Percentiles rank a stretch among this genome's conserved stretches.
These are phyloP conservation scores for Blastocystis sp. DNA, from an alignment of 352 stramenopile genomes.

Conservation along the genomic window DNA sequence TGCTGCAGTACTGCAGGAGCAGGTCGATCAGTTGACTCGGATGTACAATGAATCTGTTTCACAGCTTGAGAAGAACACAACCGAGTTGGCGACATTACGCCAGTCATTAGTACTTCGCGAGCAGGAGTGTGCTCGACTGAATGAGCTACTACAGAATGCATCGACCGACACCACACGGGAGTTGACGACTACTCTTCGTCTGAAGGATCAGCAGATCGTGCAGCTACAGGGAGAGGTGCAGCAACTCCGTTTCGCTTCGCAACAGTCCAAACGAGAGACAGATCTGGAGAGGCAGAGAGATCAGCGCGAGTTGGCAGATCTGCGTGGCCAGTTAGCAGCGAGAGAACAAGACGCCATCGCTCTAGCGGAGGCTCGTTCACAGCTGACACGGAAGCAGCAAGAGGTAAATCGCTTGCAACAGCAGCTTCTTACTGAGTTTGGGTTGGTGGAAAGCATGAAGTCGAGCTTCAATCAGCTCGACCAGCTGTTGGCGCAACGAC, in stretches of 20 bases:
- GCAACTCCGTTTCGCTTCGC: not conserved
- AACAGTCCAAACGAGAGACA: not conserved
- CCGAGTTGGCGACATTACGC: not conserved
- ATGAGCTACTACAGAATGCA: not conserved
- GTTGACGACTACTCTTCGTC: not conserved
- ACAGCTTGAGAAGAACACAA: not conserved
- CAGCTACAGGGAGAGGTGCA: constrained; percentile 29
- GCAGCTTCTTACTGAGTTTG: constrained; percentile 41
- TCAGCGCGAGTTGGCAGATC: not conserved
- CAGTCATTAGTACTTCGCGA: not conserved
- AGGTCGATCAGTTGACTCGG: not conserved
- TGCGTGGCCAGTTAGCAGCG: not conserved
- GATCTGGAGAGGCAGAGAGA: not conserved
- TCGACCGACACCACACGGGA: not conserved
- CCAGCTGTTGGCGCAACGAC: not conserved
- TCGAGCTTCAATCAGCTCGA: not conserved
- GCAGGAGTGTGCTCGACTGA: constrained; percentile 7
- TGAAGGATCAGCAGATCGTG: constrained; percentile 3
- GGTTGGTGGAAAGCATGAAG: constrained; percentile 43
- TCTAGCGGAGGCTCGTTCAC: not conserved
- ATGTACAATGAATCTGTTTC: not conserved
- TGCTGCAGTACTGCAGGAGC: not conserved
- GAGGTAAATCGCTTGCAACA: constrained; percentile 4
- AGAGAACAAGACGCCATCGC: not conserved
- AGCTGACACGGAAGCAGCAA: constrained; percentile 28